These are phyloP conservation scores for Schizothecium vesticola DNA, from an alignment of 495 filamentous ascomycete genomes.

Conservation along the genomic window DNA sequence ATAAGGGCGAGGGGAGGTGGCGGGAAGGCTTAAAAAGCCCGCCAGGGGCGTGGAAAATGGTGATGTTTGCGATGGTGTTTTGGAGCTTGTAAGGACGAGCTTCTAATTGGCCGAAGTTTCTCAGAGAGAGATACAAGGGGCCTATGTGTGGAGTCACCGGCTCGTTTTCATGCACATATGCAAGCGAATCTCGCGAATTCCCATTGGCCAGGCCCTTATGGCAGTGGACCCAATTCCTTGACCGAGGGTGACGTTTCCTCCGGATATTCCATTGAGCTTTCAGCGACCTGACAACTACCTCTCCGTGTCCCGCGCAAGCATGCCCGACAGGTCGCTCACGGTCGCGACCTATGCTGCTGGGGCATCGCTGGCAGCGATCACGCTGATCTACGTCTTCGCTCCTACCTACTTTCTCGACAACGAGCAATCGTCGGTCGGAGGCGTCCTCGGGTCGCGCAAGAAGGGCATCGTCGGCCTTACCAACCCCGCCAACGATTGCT, in stretches of 20 bases:
- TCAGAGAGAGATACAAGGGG: too few species aligned
- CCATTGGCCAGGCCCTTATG: neutral
- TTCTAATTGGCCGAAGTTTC: too few species aligned
- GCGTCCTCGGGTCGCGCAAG: constrained; percentile 55
- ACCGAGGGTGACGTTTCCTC: neutral
- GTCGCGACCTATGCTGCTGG: constrained; percentile 92
- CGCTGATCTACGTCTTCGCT: constrained; percentile 92
- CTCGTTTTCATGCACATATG: neutral
- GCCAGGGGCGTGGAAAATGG: too few species aligned
- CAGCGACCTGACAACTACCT: neutral
- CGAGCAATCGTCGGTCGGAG: constrained; percentile 44
- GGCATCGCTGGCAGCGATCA: constrained; percentile 91
- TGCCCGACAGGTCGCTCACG: constrained; percentile 83
- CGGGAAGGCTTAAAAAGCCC: too few species aligned
- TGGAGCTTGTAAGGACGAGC: too few species aligned
- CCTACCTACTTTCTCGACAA: constrained; percentile 91
- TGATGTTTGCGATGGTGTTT: too few species aligned
- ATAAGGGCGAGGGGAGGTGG: too few species aligned
- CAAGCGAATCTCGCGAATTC: neutral
- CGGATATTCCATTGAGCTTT: neutral
- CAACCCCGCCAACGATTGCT: constrained; percentile 97
- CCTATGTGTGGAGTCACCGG: neutral
- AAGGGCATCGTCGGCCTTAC: constrained; percentile 83
- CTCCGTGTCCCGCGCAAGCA: constrained; percentile 27
- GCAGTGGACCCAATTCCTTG: too few species aligned